Percentiles rank a stretch among this genome's conserved stretches.
Conservation (phyloP, 305 asterid genomes). For the Fraxinus albicans region DNA sequence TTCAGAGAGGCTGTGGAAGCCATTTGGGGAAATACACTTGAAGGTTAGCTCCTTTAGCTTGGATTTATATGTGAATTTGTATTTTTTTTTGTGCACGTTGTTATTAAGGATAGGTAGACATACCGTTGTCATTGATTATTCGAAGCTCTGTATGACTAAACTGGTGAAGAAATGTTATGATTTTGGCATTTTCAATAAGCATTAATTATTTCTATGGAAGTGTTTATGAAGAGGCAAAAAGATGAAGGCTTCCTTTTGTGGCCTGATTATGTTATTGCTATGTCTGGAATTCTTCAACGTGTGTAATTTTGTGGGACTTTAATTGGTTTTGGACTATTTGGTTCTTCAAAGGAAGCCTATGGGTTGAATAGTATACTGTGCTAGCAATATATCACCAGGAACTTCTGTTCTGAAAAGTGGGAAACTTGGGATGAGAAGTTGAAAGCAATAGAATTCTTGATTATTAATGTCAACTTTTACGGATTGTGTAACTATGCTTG, state of each 20-base stretch:
- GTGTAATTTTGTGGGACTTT: background rate
- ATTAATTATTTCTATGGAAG: conserved; percentile 8
- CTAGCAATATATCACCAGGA: background rate
- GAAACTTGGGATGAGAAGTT: conserved; percentile 5
- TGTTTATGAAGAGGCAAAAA: conserved; percentile 7
- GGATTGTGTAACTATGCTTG: conserved; percentile 8
- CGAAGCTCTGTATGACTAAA: background rate
- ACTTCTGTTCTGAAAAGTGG: conserved; percentile 1
- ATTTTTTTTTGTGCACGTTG: background rate
- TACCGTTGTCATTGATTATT: conserved; percentile 9
- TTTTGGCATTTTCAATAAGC: background rate
- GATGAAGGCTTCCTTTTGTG: background rate
- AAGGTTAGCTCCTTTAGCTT: conserved; percentile 54
- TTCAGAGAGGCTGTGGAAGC: conserved; percentile 66
- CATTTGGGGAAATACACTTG: conserved; percentile 91
- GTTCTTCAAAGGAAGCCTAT: no score
- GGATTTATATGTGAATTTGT: conserved; percentile 9
- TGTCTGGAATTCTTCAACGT: background rate
- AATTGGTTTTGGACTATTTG: conserved; percentile 9
- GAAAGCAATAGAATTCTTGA: background rate
- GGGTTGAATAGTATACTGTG: background rate
- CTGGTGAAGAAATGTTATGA: background rate
- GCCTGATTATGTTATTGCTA: conserved; percentile 1
- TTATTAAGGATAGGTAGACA: conserved; percentile 2
- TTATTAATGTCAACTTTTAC: conserved; percentile 11